These are phyloP conservation scores for Malania oleifera DNA, from an alignment of 164 flowering plant genomes.

Conservation along the genomic window DNA sequence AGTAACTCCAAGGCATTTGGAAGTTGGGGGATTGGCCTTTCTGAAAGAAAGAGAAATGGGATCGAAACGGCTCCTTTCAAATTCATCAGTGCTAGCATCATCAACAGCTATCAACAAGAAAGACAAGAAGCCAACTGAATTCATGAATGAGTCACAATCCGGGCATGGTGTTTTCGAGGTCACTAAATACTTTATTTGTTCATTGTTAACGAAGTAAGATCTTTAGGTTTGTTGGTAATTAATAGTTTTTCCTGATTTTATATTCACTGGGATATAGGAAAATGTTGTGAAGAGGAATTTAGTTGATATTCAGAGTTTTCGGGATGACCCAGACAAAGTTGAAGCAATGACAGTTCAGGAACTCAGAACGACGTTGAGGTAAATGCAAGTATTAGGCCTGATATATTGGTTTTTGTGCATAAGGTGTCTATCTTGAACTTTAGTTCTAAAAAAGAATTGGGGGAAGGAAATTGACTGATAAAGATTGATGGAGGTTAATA, in stretches of 20 bases:
- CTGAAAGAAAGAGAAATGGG: constrained; percentile 18
- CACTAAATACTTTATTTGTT: background rate
- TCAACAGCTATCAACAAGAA: constrained; percentile 9
- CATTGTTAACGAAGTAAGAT: background rate
- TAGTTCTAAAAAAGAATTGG: too few relatives aligned
- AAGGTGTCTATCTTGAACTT: too few relatives aligned
- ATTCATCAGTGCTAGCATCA: constrained; percentile 1
- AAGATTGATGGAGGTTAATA: too few relatives aligned
- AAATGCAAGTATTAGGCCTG: too few relatives aligned
- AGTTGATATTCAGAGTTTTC: constrained; percentile 27
- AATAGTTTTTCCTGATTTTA: background rate
- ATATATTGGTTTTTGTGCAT: too few relatives aligned
- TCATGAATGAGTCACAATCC: constrained; percentile 10
- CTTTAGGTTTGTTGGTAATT: background rate
- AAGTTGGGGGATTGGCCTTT: constrained; percentile 4
- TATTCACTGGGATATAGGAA: constrained; percentile 22
- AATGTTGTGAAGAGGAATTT: background rate
- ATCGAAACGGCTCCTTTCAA: constrained; percentile 15
- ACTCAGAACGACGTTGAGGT: constrained; percentile 62
- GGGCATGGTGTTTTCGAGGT: constrained; percentile 22
- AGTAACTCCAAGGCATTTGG: constrained; percentile 21
- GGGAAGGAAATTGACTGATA: too few relatives aligned
- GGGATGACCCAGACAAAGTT: constrained; percentile 33
- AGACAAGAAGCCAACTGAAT: constrained; percentile 15
- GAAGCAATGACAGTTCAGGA: constrained; percentile 70